These are phyloP conservation scores for Globisporangium ultimum DNA, from an alignment of 352 stramenopile genomes.

Conservation along the genomic window DNA sequence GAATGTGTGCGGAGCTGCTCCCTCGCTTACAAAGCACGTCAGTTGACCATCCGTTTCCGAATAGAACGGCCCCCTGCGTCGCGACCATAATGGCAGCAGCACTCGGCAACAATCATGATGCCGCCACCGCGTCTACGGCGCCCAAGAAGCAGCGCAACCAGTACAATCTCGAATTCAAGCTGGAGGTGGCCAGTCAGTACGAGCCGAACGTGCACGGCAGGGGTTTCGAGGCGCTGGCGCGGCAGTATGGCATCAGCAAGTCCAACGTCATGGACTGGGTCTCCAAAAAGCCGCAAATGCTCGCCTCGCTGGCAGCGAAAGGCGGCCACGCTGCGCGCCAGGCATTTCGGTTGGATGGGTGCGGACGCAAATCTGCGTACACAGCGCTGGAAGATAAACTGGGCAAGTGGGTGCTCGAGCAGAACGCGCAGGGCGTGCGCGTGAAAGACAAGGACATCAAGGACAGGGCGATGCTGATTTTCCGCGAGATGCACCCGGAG, in stretches of 20 bases:
- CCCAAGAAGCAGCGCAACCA: conserved; percentile 14
- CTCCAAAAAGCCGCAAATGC: conserved; percentile 11
- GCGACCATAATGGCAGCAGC: neutral
- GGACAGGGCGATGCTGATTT: conserved; percentile 12
- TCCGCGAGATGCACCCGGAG: conserved; percentile 9
- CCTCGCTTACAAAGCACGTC: conserved; percentile 3
- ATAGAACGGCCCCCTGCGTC: conserved; percentile 3
- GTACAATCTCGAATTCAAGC: conserved; percentile 25
- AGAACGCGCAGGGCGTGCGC: conserved; percentile 11
- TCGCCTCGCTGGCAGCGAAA: conserved; percentile 3
- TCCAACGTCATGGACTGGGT: conserved; percentile 19
- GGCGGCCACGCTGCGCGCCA: conserved; percentile 2
- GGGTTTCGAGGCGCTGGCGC: conserved; percentile 17
- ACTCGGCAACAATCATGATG: neutral
- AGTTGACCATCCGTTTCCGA: neutral
- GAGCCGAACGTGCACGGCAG: conserved; percentile 3
- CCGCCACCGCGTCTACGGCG: neutral
- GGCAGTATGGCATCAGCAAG: conserved; percentile 16
- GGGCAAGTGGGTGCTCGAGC: conserved; percentile 9
- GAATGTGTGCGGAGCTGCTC: neutral
- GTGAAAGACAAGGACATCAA: conserved; percentile 16
- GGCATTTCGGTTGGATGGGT: conserved; percentile 14
- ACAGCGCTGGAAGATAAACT: conserved; percentile 13
- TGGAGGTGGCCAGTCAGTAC: conserved; percentile 17
- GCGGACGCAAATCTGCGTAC: conserved; percentile 16